phyloP scores from a whole-genome alignment of 768 basidiomycete genomes.

The Tylopilus sp. region DNA sequence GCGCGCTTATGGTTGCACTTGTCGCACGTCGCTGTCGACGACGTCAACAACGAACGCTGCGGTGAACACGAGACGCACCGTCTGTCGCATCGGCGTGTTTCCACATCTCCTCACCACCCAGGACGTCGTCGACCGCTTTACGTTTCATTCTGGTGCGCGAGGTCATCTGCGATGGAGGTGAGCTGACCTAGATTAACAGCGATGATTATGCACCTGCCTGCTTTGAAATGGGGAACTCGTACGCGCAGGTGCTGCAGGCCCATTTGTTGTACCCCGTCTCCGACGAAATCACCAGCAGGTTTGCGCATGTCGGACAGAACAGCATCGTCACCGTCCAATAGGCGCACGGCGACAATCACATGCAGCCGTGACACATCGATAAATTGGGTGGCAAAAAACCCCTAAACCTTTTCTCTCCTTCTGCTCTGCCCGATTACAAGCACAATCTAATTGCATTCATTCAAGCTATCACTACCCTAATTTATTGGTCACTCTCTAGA shows the following conservation, averaged over 20 bases:
- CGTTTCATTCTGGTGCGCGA: constrained; percentile 79
- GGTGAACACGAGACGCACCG: constrained; percentile 40
- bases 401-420: neutral
- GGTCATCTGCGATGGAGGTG: constrained; percentile 67
- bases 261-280: constrained; percentile 87
- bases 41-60: neutral
- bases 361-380: neutral
- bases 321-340: constrained; percentile 45
- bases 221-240: constrained; percentile 60
- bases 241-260: constrained; percentile 91
- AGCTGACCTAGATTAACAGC: neutral
- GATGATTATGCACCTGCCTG: constrained; percentile 11
- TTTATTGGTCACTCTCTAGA: neutral
- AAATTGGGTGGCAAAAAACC: neutral
- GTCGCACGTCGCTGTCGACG: constrained; percentile 46
- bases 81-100: constrained; percentile 87
- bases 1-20: constrained; percentile 86
- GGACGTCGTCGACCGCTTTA: constrained; percentile 94
- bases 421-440: neutral
- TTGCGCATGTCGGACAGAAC: constrained; percentile 94
- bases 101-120: constrained; percentile 94
- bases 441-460: too few species aligned
- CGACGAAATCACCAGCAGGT: constrained; percentile 74
- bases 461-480: neutral
- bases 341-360: neutral